Evolutionary conservation across 2,329 filamentous ascomycete genomes (phyloP).

Genomic region (Penicillium rolfsii): DNA sequence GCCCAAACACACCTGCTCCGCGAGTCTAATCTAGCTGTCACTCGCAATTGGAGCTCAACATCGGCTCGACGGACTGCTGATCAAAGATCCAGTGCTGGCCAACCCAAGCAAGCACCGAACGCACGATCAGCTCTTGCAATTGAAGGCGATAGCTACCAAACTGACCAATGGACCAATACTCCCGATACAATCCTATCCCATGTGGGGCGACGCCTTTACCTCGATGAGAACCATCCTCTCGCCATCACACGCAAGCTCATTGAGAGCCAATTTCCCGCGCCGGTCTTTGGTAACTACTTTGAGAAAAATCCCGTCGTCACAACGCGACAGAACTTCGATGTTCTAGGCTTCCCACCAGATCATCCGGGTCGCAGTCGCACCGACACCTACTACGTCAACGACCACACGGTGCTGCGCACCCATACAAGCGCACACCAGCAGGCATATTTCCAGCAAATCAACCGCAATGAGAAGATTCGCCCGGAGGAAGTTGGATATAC

Average conservation of each 20-base stretch:
- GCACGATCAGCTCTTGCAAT: constrained; percentile 53
- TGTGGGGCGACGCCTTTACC: constrained; percentile 78
- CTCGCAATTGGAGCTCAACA: constrained; percentile 40
- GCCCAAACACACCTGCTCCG: constrained; percentile 27
- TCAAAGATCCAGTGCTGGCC: constrained; percentile 14
- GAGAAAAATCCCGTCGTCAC: constrained; percentile 81
- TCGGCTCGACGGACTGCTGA: constrained; percentile 29
- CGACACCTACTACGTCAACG: constrained; percentile 95
- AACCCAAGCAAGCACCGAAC: constrained; percentile 8
- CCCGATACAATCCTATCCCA: constrained; percentile 74
- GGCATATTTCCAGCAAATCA: constrained; percentile 74
- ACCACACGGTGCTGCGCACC: constrained; percentile 79
- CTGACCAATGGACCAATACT: constrained; percentile 84
- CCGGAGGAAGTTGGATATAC: constrained; percentile 71
- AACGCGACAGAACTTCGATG: constrained; percentile 90
- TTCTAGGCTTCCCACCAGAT: constrained; percentile 84
- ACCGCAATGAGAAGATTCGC: constrained; percentile 38
- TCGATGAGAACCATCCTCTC: constrained; percentile 87
- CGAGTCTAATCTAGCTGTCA: constrained; percentile 20
- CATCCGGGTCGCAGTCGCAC: constrained; percentile 85
- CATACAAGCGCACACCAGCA: constrained; percentile 94
- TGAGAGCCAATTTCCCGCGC: constrained; percentile 78
- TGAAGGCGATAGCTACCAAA: constrained; percentile 65
- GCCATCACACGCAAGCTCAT: constrained; percentile 90
- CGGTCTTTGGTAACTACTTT: constrained; percentile 76